Evolutionary conservation across 495 filamentous ascomycete genomes (phyloP), one percentile per base, ranked within the genome.

Genomic region (Friedmanniomyces endolithicus): DNA sequence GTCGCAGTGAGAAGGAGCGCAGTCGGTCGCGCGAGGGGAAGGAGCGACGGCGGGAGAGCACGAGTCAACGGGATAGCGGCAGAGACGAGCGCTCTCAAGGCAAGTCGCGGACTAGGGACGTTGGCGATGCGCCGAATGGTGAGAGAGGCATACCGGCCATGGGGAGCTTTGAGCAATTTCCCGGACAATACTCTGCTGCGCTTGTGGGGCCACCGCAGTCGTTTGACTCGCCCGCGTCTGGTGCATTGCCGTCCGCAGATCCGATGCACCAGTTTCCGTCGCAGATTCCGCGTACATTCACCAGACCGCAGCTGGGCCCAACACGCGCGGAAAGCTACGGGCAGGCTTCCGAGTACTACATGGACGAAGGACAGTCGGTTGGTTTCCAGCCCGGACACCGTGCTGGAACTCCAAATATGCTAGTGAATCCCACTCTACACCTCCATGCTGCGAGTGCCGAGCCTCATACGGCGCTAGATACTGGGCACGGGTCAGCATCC

Each of bases 261-360:
- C 45, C 55, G 27, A 43, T 50, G 23, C 56, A 62, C 40, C 59
- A 62, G 34, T 62, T 62, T 23, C 55, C 55, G 1, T n/a, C 24
- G 39, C 55, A 58, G 50, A 58, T 40, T 31, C 55, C 55, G 20
- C 19, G 22, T 8, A 25, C 48, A 14, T 58, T 33, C 24, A n/a
- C 8, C 8, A 12, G 55, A n/a, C 48, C 55, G 14, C 24, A 46
- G 12, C n/a, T 58, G 20, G 55, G 51, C 7, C 34, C 45, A 1
- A 56, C 53, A 0, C 64, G 58, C 61, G 67, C 29, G 57, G 68
- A 51, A 65, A 68, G 43, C 29, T 62, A 41, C 23, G 81, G 81
- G 25, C 73, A 74, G n/a, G 82, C 82, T 1, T 77, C 82, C 22
- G 79, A 83, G 44, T 85, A 82, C 63, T 84, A 84, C 57, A 75